Evolutionary conservation across 2,329 filamentous ascomycete genomes (phyloP).

Genomic region (Dactylonectria macrodidyma): DNA sequence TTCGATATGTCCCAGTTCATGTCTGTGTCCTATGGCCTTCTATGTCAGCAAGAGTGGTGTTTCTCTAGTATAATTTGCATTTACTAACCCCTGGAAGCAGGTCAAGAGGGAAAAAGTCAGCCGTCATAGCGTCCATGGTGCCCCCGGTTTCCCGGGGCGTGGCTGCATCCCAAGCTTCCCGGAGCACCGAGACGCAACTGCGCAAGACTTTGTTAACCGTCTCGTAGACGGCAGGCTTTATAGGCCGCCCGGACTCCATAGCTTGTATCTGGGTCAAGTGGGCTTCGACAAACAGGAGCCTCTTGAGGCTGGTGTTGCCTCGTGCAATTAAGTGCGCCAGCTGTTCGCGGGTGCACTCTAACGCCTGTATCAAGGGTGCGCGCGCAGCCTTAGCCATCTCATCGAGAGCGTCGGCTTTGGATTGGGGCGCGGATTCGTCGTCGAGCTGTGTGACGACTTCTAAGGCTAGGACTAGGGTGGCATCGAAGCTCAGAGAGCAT

Average conservation of each 20-base stretch:
- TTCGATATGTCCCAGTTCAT: slow-evolving; percentile 47
- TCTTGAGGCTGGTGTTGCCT: slow-evolving; percentile 45
- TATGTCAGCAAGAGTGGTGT: slow-evolving; percentile 23
- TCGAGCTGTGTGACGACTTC: slow-evolving; percentile 45
- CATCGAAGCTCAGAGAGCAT: slow-evolving; percentile 46
- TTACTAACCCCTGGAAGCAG: slow-evolving; percentile 40
- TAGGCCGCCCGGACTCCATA: slow-evolving; percentile 38
- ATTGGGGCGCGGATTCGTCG: slow-evolving; percentile 36
- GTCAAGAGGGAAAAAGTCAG: slow-evolving; percentile 37
- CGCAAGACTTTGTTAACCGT: slow-evolving; percentile 37
- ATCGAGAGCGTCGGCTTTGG: slow-evolving; percentile 43
- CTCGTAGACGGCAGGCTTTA: slow-evolving; percentile 44
- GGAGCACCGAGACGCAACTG: slow-evolving; percentile 38
- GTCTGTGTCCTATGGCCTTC: slow-evolving; percentile 35
- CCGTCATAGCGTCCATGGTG: slow-evolving; percentile 32
- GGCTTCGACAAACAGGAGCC: slow-evolving; percentile 42
- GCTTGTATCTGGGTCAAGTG: slow-evolving; percentile 44
- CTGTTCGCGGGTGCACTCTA: slow-evolving; percentile 39
- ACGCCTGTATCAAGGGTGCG: slow-evolving; percentile 38
- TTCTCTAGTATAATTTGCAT: neutral
- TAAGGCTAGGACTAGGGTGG: slow-evolving; percentile 42
- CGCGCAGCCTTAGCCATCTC: slow-evolving; percentile 43
- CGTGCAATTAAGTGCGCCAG: slow-evolving; percentile 36
- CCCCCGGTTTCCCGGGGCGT: slow-evolving; percentile 40
- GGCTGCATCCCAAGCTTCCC: slow-evolving; percentile 26